Conservation (phyloP, 164 flowering plant genomes). For the Stephania japonica region DNA sequence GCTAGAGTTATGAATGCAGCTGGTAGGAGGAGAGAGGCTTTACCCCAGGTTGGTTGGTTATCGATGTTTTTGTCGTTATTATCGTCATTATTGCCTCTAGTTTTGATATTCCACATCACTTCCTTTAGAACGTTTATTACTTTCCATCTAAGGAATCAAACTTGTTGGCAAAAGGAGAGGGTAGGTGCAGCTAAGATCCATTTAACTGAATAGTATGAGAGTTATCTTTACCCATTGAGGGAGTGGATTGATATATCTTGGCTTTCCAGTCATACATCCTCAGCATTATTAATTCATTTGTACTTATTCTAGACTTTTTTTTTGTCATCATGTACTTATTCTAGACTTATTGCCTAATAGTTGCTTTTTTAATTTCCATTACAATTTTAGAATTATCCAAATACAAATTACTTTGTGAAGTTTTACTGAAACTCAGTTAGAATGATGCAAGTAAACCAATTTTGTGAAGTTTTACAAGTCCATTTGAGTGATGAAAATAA, state of each 20-base stretch:
- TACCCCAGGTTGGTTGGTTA: constrained; percentile 67
- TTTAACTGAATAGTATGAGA: too few species aligned
- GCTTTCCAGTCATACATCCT: not conserved
- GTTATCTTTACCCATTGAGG: not conserved
- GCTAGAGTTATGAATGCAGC: constrained; percentile 98
- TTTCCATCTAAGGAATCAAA: not conserved
- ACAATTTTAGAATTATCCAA: too few species aligned
- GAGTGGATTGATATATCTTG: not conserved
- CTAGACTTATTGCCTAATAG: too few species aligned
- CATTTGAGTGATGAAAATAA: not conserved
- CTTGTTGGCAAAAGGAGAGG: not conserved
- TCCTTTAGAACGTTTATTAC: not conserved
- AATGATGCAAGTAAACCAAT: too few species aligned
- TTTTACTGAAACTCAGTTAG: too few species aligned
- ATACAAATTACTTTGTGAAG: too few species aligned
- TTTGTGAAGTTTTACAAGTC: not conserved
- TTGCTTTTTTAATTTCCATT: too few species aligned
- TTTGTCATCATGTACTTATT: too few species aligned
- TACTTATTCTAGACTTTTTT: too few species aligned
- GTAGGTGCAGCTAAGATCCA: not conserved
- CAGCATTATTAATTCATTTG: too few species aligned
- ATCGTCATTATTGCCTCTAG: not conserved
- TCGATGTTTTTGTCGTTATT: not conserved
- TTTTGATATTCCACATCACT: not conserved
- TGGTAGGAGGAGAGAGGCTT: constrained; percentile 84